Base-by-base conservation (phyloP, 1,284 basidiomycete species). In the Sphagnurus paluster region DNA sequence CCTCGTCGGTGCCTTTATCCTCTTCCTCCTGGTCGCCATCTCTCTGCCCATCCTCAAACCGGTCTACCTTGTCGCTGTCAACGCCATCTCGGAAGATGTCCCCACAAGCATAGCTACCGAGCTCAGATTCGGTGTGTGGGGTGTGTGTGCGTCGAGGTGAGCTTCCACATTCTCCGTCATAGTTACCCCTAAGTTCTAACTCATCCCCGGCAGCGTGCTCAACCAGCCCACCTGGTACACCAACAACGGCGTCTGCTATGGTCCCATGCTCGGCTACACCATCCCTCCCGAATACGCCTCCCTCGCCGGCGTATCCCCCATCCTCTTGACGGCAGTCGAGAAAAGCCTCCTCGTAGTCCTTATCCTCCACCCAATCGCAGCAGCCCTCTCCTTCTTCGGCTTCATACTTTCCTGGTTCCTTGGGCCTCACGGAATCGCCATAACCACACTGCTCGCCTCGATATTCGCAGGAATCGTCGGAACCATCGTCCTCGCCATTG, bases 41-140 rank as follows among this genome's bases (percentile, higher is more conserved):
- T 90, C 87, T 4, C 64, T 85, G 19, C 80, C 88, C 2, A 84
- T 91, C 64, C 80, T 84, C 63, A 84, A 85, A 61, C 62, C 78
- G 25, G 77, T 92, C 35, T 88, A 86, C 63, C 70, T 92, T 20
- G 68, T 91, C 37, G 59, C 70, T 33, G 65, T 92, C 43, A 59
- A 72, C 3, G 67, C 61, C 2, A 46, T 66, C 5, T 56, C 61
- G 2, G 53, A 52, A 25, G 59, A 66, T 37, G 71, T 73, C 3
- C 53, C 60, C 23, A 79, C 82, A 4, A 73, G 71, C 52, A 62
- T 80, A 13, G 82, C 79, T 4, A 84, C 80, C 2, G 69, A 74
- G 52, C 62, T 89, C 17, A 72, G 77, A 25, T 87, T 89, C 52
- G 87, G 87, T 2, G 81, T 88, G 4, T 90, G 86, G 86, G 87